Evolutionary conservation across 2,329 filamentous ascomycete genomes (phyloP).

Genomic region (Didymella arachidicola): DNA sequence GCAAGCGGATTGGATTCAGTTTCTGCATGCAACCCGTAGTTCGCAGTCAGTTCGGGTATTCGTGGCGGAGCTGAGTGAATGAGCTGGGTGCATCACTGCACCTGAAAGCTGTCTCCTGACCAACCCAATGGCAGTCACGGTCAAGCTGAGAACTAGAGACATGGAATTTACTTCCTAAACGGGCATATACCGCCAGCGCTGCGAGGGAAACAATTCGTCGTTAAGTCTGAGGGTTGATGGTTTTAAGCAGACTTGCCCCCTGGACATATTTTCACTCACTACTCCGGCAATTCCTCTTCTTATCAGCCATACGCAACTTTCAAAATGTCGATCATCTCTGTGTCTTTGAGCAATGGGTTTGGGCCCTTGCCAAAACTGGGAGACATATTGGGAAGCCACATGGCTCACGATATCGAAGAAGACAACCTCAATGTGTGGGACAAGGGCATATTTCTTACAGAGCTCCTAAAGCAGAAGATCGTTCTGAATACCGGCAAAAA

Average conservation of each 20-base stretch:
- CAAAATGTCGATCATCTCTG: slow-evolving; percentile 11
- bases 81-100: slow-evolving; percentile 5
- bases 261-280: not conserved
- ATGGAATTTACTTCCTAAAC: not conserved
- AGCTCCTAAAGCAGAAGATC: slow-evolving; percentile 18
- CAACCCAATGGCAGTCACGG: not conserved
- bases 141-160: slow-evolving; percentile 2
- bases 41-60: not conserved
- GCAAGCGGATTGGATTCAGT: not conserved
- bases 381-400: slow-evolving; percentile 6
- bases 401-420: slow-evolving; percentile 14
- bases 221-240: too few relatives aligned
- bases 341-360: slow-evolving; percentile 3
- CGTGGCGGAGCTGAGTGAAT: slow-evolving; percentile 10
- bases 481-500: slow-evolving; percentile 1
- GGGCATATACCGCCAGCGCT: not conserved
- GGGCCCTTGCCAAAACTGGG: slow-evolving; percentile 5
- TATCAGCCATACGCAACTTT: not conserved
- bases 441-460: slow-evolving; percentile 17
- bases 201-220: not conserved
- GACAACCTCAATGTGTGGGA: slow-evolving; percentile 18
- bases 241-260: not conserved
- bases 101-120: not conserved
- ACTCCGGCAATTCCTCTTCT: not conserved
- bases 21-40: not conserved